Conservation (phyloP, 2,329 filamentous ascomycete species). For the Arachnopeziza araneosa region DNA sequence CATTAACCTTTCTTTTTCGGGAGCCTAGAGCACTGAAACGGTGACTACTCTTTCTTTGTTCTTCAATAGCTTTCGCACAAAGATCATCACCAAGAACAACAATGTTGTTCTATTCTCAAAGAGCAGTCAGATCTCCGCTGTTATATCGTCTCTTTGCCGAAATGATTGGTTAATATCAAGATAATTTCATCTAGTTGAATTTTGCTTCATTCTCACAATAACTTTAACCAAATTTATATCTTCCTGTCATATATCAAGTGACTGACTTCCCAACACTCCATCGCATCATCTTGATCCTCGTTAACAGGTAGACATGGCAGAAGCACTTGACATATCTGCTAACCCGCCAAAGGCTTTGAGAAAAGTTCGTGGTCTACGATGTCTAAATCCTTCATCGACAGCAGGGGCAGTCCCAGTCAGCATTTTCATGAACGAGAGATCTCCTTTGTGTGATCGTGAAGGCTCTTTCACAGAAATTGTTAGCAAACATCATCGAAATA, state of each 20-base stretch:
- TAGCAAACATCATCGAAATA: not conserved
- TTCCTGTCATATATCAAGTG: not conserved
- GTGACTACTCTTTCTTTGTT: not conserved
- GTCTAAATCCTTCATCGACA: not conserved
- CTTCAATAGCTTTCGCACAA: not conserved
- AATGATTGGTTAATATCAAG: not conserved
- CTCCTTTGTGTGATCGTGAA: not conserved
- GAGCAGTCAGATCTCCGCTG: not conserved
- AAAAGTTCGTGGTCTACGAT: not conserved
- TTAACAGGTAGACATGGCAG: not conserved
- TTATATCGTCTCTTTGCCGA: not conserved
- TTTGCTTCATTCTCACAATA: not conserved
- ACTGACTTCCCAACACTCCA: not conserved
- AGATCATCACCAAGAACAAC: not conserved
- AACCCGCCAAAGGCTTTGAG: not conserved
- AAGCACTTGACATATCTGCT: not conserved
- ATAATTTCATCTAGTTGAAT: not conserved
- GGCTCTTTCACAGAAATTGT: not conserved
- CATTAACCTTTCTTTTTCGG: conserved; percentile 1
- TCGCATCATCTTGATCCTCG: not conserved
- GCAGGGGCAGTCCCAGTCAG: not conserved
- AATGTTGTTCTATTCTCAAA: not conserved
- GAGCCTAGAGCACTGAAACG: not conserved
- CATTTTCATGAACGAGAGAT: not conserved
- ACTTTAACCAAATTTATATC: not conserved